A percentile compares a stretch with the other conserved stretches of the same genome.
phyloP scores from a whole-genome alignment of 345 rosid species.

The Dimocarpus longan region DNA sequence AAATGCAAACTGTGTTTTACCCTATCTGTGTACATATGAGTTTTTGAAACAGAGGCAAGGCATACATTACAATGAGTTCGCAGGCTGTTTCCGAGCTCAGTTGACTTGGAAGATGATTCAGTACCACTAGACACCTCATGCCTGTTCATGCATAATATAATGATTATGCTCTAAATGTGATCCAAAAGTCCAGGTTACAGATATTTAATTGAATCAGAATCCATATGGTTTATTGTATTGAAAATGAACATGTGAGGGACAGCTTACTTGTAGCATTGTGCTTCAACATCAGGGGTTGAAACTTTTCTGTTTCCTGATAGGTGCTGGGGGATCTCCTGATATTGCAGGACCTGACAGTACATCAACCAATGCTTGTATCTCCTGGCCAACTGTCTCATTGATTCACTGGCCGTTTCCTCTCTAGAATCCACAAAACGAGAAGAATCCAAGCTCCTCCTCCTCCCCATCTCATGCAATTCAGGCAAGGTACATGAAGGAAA shows the following conservation, averaged over 20 bases:
- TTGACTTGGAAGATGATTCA: conserved; percentile 30
- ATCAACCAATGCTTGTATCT: conserved; percentile 71
- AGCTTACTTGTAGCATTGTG: conserved; percentile 33
- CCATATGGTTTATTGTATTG: background rate
- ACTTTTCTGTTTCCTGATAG: conserved; percentile 25
- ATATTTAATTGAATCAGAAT: background rate
- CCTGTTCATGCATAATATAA: conserved; percentile 32
- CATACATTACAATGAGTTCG: conserved; percentile 35
- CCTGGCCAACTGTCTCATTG: conserved; percentile 50
- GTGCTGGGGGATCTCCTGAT: conserved; percentile 45
- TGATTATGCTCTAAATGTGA: background rate
- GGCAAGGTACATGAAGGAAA: conserved; percentile 33
- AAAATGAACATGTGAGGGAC: background rate
- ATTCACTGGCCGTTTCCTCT: conserved; percentile 27
- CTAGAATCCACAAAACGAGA: background rate
- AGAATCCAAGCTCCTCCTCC: conserved; percentile 17
- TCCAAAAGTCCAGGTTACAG: background rate
- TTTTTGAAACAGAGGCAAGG: background rate
- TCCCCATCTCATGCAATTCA: conserved; percentile 4
- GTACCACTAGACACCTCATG: conserved; percentile 21
- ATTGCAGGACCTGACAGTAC: conserved; percentile 68
- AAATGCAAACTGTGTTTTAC: background rate
- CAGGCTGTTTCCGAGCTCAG: conserved; percentile 26
- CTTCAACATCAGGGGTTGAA: conserved; percentile 18
- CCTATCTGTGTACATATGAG: background rate